Conservation (phyloP, 2,329 filamentous ascomycete species). For the Fusarium fracticaudum region DNA sequence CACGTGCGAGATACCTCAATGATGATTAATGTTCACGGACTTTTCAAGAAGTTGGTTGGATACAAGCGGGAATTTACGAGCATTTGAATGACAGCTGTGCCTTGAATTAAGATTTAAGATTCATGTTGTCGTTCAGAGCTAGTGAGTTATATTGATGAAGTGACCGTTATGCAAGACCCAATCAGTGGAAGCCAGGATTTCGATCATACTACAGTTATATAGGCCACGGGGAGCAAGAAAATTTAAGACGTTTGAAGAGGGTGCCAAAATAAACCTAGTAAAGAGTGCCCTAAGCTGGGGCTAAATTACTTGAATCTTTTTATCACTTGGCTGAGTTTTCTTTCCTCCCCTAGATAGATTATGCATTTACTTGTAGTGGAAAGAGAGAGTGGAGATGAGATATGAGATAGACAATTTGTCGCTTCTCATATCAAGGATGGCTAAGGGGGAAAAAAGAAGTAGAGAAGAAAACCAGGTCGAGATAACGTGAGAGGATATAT, state of each 20-base stretch:
- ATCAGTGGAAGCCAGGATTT: neutral
- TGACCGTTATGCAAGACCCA: neutral
- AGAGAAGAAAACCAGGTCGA: neutral
- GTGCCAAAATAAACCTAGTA: neutral
- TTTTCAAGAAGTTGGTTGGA: neutral
- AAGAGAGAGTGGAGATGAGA: neutral
- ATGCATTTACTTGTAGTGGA: neutral
- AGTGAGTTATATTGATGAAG: neutral
- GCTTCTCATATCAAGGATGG: neutral
- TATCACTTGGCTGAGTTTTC: neutral
- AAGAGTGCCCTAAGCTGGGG: neutral
- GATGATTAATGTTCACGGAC: conserved; percentile 38
- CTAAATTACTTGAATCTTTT: neutral
- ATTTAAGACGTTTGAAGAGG: neutral
- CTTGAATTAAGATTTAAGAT: neutral
- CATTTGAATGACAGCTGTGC: neutral
- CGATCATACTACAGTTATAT: too few relatives aligned
- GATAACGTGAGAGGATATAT: neutral
- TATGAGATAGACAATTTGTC: neutral
- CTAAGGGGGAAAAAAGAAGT: neutral
- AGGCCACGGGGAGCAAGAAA: neutral
- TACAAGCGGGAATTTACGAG: neutral
- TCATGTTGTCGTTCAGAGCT: neutral
- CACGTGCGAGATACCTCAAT: conserved; percentile 41
- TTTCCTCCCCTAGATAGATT: neutral